A percentile compares a stretch with the other conserved stretches of the same genome.
Conservation (phyloP, 2,329 filamentous ascomycete species). For the Claviceps purpurea region DNA sequence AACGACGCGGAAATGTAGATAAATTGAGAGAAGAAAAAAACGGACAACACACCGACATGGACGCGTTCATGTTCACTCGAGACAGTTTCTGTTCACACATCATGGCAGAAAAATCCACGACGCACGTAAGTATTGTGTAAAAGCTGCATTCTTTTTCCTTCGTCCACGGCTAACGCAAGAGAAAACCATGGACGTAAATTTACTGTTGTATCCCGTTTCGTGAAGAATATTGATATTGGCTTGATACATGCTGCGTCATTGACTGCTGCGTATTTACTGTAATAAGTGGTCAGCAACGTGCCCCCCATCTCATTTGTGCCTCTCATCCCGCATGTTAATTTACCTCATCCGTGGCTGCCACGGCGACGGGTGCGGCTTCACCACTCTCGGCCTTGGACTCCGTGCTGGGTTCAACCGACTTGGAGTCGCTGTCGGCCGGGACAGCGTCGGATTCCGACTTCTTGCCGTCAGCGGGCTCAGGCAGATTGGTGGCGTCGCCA, state of each 20-base stretch:
- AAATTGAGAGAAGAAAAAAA: neutral
- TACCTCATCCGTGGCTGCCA: slow-evolving; percentile 21
- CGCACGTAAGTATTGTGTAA: neutral
- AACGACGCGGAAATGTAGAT: neutral
- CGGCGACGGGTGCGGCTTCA: slow-evolving; percentile 2
- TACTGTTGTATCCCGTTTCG: neutral
- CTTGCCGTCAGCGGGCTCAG: slow-evolving; percentile 5
- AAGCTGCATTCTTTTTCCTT: neutral
- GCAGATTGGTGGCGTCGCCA: too few relatives aligned
- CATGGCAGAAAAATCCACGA: neutral
- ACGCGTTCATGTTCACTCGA: neutral
- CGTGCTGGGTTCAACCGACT: slow-evolving; percentile 4
- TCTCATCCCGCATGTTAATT: neutral
- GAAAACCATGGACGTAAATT: neutral
- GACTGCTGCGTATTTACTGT: neutral
- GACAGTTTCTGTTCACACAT: neutral
- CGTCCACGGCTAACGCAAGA: neutral
- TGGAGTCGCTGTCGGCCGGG: slow-evolving; percentile 18
- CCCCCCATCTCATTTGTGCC: neutral
- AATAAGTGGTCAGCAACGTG: neutral
- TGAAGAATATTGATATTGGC: too few relatives aligned
- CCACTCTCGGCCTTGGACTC: slow-evolving; percentile 9
- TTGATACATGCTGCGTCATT: too few relatives aligned
- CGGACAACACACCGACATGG: neutral
- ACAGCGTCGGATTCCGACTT: slow-evolving; percentile 24